Percentiles rank a stretch among this genome's conserved stretches.
Evolutionary conservation across 2,329 filamentous ascomycete genomes (phyloP).

Genomic region (Coleophoma crateriformis): DNA sequence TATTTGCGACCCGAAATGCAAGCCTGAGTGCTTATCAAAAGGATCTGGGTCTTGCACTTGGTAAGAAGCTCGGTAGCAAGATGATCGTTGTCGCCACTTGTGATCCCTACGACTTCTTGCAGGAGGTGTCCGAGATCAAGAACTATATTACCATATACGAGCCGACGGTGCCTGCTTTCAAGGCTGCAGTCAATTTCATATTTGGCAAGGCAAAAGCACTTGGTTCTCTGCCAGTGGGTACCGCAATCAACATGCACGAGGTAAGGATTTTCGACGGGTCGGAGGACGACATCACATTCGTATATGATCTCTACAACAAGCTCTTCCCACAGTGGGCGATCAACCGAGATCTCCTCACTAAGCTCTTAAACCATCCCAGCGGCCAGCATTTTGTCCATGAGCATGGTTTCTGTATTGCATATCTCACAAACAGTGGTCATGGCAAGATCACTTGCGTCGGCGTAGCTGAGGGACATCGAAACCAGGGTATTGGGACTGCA

Average conservation of each 20-base stretch:
- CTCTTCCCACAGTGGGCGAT: conserved; percentile 31
- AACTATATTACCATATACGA: conserved; percentile 39
- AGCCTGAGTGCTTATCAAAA: conserved; percentile 30
- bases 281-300: conserved; percentile 22
- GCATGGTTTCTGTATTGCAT: conserved; percentile 32
- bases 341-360: conserved; percentile 19
- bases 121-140: conserved; percentile 23
- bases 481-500: conserved; percentile 31
- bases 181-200: conserved; percentile 30
- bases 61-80: conserved; percentile 19
- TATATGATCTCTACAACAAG: conserved; percentile 28
- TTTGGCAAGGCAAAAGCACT: conserved; percentile 27
- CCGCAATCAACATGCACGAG: conserved; percentile 8
- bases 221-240: conserved; percentile 31
- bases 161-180: conserved; percentile 35
- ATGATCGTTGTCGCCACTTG: conserved; percentile 34
- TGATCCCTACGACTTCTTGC: conserved; percentile 37
- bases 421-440: conserved; percentile 19
- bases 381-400: conserved; percentile 31
- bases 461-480: conserved; percentile 28
- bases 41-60: conserved; percentile 27
- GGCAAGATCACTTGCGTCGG: conserved; percentile 30
- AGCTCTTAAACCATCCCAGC: conserved; percentile 21
- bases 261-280: conserved; percentile 13
- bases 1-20: conserved; percentile 34